Conservation (phyloP, 148 eudicot species). For the Dianthus caryophyllus region DNA sequence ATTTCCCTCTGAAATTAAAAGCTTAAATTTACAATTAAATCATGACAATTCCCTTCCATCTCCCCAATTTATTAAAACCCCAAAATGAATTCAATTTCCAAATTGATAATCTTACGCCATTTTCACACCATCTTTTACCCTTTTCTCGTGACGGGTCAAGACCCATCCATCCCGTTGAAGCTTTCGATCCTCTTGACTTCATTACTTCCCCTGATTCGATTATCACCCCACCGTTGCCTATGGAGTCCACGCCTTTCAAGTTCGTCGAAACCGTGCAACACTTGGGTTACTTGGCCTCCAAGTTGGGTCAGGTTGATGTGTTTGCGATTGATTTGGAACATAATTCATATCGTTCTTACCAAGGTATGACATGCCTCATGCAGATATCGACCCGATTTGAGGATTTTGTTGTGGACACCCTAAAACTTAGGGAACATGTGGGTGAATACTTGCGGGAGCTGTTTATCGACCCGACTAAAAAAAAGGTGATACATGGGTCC, state of each 20-base stretch:
- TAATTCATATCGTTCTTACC: constrained; percentile 8
- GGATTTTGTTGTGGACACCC: constrained; percentile 13
- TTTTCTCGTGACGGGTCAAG: neutral
- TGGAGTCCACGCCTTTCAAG: constrained; percentile 10
- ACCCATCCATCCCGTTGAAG: too few relatives aligned
- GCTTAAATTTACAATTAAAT: too few relatives aligned
- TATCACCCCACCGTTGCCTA: neutral
- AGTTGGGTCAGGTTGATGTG: neutral
- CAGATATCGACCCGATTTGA: constrained; percentile 11
- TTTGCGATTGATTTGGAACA: constrained; percentile 22
- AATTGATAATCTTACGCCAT: neutral
- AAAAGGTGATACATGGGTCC: constrained; percentile 16
- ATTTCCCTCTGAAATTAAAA: too few relatives aligned
- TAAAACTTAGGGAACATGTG: neutral
- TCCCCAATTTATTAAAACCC: too few relatives aligned
- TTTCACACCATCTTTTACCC: neutral
- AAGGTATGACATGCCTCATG: constrained; percentile 18
- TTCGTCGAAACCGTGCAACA: neutral
- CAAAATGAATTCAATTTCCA: too few relatives aligned
- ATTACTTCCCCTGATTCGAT: neutral
- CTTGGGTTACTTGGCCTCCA: constrained; percentile 10
- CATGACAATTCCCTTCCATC: too few relatives aligned
- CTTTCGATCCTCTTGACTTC: neutral
- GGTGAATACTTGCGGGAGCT: neutral
- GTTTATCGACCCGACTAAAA: constrained; percentile 10